phyloP scores from a whole-genome alignment of 345 rosid genomes.

The Abelmoschus esculentus region DNA sequence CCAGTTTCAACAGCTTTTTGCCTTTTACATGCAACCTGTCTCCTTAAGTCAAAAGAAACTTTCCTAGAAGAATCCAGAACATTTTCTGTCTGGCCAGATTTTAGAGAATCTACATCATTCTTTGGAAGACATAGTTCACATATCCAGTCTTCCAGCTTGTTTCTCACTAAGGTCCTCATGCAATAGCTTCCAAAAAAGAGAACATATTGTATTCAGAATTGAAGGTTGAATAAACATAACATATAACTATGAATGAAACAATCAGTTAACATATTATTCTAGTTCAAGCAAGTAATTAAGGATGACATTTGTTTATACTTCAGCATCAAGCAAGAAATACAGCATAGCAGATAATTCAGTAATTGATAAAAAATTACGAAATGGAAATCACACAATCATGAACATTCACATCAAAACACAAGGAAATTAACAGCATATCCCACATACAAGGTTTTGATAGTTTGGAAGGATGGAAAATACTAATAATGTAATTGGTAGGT shows the following conservation, averaged over 20 bases:
- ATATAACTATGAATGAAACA: neutral
- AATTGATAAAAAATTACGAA: neutral
- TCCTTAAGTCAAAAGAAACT: slow-evolving; percentile 13
- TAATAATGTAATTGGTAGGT: neutral
- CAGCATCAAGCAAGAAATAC: neutral
- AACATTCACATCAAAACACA: neutral
- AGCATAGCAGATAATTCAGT: neutral
- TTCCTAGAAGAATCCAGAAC: slow-evolving; percentile 8
- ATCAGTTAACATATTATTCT: neutral
- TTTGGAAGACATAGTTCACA: slow-evolving; percentile 32
- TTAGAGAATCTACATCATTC: slow-evolving; percentile 14
- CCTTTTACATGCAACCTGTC: slow-evolving; percentile 24
- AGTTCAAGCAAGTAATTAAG: neutral
- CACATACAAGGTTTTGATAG: neutral
- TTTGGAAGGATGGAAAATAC: neutral
- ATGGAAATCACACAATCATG: neutral
- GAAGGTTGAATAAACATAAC: neutral
- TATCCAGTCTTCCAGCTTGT: slow-evolving; percentile 21
- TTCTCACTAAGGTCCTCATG: slow-evolving; percentile 13
- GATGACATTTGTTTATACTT: neutral
- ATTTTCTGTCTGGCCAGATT: slow-evolving; percentile 11
- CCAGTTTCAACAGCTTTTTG: slow-evolving; percentile 25
- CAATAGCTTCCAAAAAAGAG: slow-evolving; percentile 37
- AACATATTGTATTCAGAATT: neutral
- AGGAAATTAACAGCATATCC: slow-evolving; percentile 3